Evolutionary conservation across 805 yeast species (phyloP), one percentile per base, ranked within the genome.

Genomic region (Candida suzukii): DNA sequence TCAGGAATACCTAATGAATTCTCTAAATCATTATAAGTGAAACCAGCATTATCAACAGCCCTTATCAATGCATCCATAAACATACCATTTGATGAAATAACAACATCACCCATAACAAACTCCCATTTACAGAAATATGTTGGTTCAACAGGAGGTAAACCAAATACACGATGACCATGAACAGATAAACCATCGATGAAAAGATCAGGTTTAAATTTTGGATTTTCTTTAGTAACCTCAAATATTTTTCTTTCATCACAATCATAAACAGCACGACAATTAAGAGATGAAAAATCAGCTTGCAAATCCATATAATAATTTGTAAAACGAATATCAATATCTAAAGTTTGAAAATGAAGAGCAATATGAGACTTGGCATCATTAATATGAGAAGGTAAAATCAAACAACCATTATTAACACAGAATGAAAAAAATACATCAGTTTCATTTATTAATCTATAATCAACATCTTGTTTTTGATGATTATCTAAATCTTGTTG

Each of bases 271-370:
- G 47, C 42, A 12, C 57, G 47, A 0, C 75, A 76, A 5, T 53
- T 57, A 2, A 80, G 57, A 1, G 90, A 87, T 12, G 83, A 70
- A 31, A 80, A 67, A 48, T 85, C 78, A 1, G 83, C 83, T 53
- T 88, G 91, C 46, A 91, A 57, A 54, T 91, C 96, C 96, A 93
- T 90, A 55, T 91, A 93, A 59, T 84, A 93, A 51, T 88, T 85
- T 16, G 91, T 83, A 60, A 88, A 83, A 41, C 98, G 67, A n/a
- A 87, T 67, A 56, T 88, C 97, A 22, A 86, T 73, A 46, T 80
- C 87, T 34, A 90, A 64, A 17, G 71, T 67, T 19, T 80, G 79
- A 50, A 88, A 80, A 32, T 71, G 70, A 1, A 90, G 56, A 0
- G 83, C 77, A 19, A 84, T 51, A 53, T 80, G 82, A 0, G 83